phyloP scores from a whole-genome alignment of 768 basidiomycete genomes.

The Xanthoconium stramineum region DNA sequence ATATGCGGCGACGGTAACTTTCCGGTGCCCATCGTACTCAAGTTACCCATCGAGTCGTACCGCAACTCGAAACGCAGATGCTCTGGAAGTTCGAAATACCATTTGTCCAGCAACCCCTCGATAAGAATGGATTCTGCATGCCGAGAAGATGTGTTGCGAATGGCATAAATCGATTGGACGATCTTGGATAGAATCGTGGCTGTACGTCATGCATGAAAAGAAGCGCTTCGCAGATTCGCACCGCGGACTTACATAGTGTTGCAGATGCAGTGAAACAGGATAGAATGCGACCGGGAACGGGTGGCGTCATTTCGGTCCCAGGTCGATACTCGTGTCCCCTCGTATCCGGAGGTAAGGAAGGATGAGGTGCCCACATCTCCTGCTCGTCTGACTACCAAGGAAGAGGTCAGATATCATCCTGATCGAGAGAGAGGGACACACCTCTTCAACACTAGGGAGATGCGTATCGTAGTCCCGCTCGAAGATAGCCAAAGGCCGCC shows the following conservation, averaged over 20 bases:
- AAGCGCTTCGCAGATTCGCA: background rate
- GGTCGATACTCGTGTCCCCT: conserved; percentile 30
- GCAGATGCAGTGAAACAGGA: conserved; percentile 82
- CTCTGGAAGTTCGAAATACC: conserved; percentile 69
- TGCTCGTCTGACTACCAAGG: conserved; percentile 56
- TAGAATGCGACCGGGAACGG: conserved; percentile 48
- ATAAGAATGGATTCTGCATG: conserved; percentile 55
- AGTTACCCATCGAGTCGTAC: conserved; percentile 34
- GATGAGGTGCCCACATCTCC: conserved; percentile 50
- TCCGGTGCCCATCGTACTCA: conserved; percentile 20
- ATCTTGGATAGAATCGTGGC: conserved; percentile 68
- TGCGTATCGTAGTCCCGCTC: conserved; percentile 76
- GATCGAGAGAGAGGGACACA: conserved; percentile 19
- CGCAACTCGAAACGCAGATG: conserved; percentile 63
- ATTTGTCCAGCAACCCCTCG: conserved; percentile 65
- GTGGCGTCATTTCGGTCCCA: conserved; percentile 12
- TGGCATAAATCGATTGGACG: conserved; percentile 68
- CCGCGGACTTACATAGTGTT: conserved; percentile 52
- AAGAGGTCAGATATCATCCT: background rate
- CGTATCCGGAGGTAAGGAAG: conserved; percentile 30
- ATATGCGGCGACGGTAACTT: conserved; percentile 56
- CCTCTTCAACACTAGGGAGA: conserved; percentile 60
- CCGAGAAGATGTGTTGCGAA: conserved; percentile 52
- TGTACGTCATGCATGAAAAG: conserved; percentile 27
- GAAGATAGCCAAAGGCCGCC: conserved; percentile 70